Base-by-base conservation (phyloP, 208 protist species). In the Leishmania tarentolae region DNA sequence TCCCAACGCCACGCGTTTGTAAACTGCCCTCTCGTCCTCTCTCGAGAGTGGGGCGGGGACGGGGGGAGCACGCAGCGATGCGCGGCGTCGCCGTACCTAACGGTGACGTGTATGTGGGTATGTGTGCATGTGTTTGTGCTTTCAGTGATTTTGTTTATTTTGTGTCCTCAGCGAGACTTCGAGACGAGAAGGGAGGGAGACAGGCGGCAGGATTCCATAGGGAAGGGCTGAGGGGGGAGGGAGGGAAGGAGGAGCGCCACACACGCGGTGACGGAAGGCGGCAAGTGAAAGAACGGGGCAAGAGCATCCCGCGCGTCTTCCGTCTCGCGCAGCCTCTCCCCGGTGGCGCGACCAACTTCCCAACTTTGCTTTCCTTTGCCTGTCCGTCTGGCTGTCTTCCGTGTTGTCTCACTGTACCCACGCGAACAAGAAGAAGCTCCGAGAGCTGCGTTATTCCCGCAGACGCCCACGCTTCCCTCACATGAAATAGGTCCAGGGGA, bases 271-370 rank as follows among this genome's bases (percentile, higher is more conserved):
- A n/a, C n/a, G n/a, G n/a, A n/a, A n/a, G n/a, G n/a, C n/a, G n/a
- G n/a, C n/a, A n/a, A n/a, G n/a, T 17, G 50, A 19, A 21, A 17
- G 17, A 4, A 21, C 5, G 50, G 17, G 8, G 50, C 13, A 21
- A 21, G 15, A 17, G 50, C 50, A 21, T 17, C 50, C 50, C 1
- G 15, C 21, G 50, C 50, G 15, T 53, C 15, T 9, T 53, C 19
- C 53, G 35, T 53, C 44, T 78, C 78, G 6, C 42, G 11, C 78
- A 40, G 35, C 76, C 40, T 50, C 40, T 44, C 78, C 81, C 17
- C 31, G 13, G 35, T 17, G 24, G 46, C 37, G 72, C n/a, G 8
- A 19, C 66, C 40, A 28, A 21, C 46, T 63, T 63, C 19, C 11
- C 72, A 63, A 9, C 59, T 40, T 24, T 6, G 44, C 72, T 46